Evolutionary conservation across 179 eudicot species (phyloP).

Genomic region (Heliamphora pulchella): DNA sequence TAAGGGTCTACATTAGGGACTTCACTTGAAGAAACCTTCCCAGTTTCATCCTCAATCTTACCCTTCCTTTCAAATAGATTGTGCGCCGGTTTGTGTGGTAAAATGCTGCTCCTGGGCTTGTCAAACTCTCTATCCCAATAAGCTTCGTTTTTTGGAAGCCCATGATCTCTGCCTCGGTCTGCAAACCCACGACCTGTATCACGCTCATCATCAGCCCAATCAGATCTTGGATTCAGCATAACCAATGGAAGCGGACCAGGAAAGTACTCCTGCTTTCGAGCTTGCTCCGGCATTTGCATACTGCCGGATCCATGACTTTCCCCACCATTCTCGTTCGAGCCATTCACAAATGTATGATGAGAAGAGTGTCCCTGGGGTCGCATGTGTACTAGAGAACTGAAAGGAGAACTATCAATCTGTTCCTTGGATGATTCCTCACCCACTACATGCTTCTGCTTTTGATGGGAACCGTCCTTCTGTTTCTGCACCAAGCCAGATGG

Average conservation of each 20-base stretch:
- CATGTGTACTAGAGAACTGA: conserved; percentile 35
- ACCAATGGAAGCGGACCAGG: conserved; percentile 70
- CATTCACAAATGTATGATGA: conserved; percentile 25
- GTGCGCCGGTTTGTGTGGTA: conserved; percentile 53
- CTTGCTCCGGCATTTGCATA: conserved; percentile 34
- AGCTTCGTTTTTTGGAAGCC: conserved; percentile 50
- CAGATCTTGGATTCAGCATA: conserved; percentile 71
- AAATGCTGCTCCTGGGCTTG: conserved; percentile 51
- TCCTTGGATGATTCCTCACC: conserved; percentile 37
- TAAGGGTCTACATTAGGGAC: conserved; percentile 42
- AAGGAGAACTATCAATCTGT: conserved; percentile 33
- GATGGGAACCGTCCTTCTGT: conserved; percentile 52
- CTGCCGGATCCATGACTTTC: conserved; percentile 29
- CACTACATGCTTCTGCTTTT: conserved; percentile 45
- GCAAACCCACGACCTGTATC: conserved; percentile 72
- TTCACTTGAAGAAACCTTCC: conserved; percentile 44
- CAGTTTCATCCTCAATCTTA: conserved; percentile 55
- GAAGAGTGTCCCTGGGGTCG: conserved; percentile 41
- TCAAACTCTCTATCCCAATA: conserved; percentile 88
- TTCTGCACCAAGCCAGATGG: conserved; percentile 53
- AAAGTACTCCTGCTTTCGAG: conserved; percentile 46
- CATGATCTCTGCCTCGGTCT: conserved; percentile 51
- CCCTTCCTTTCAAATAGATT: conserved; percentile 50
- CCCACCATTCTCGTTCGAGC: conserved; percentile 23
- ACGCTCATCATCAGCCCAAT: conserved; percentile 99